Base-by-base conservation (phyloP, 495 filamentous ascomycete genomes). In the Podospora bellae-mahoneyi region DNA sequence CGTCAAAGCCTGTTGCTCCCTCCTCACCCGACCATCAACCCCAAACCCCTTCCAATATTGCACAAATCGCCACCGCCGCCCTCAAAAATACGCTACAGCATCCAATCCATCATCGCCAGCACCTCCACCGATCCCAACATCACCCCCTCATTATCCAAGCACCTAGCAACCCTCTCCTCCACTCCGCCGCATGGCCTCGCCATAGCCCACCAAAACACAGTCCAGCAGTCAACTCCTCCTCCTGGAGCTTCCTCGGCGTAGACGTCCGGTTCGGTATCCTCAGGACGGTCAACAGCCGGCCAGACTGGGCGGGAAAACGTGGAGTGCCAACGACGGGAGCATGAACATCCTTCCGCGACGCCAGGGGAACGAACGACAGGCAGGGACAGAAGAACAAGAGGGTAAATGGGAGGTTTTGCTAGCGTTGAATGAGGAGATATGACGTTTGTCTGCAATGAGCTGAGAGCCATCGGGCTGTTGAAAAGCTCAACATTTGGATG, bases 381-480 rank as follows among this genome's bases (percentile, higher is more conserved):
- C 7, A 5, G 54, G 54, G 0, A 5, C 9, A 26, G 3, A 4
- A 2, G 23, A 18, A 58, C 18, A 26, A 19, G 23, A 58, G 6
- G 55, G n/a, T 4, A 58, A 58, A 15, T 58, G 55, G 55, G 55
- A 58, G 55, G 18, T 58, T 26, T 26, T 58, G n/a, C 55, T 58
- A 7, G 55, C 55, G 18, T 2, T 13, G 9, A 48, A 10, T 5
- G 39, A 48, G 39, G 39, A 2, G 39, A 48, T 48, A 48, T 48
- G 39, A 2, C 7, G 39, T 48, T 48, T 48, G 39, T 48, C 15
- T 48, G 15, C 15, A 13, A 6, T 13, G 39, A 48, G 39, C 39
- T 48, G 15, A 48, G 39, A 16, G 15, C 3, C 6, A 48, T 2
- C 15, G 15, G 39, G 39, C 15, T 48, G 39, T 48, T 48, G 39